These are phyloP conservation scores for Cercis canadensis DNA, from an alignment of 306 rosid genomes.

Conservation along the genomic window DNA sequence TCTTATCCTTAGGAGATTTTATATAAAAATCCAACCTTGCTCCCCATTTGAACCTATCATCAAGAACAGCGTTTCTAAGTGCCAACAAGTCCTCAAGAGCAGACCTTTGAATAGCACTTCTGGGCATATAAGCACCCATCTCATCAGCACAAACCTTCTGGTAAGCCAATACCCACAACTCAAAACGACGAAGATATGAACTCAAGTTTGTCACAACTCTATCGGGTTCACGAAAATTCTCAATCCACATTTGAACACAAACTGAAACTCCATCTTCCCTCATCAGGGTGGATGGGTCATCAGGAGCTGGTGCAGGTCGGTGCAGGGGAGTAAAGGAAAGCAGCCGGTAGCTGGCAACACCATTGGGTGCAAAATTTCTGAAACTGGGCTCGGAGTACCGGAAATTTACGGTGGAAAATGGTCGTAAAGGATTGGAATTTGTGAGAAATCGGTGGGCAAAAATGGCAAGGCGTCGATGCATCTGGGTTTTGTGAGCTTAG, in stretches of 20 bases:
- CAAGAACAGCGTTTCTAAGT: constrained; percentile 86
- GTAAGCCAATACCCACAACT: constrained; percentile 89
- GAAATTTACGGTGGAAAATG: constrained; percentile 34
- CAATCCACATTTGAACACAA: constrained; percentile 80
- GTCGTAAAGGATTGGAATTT: constrained; percentile 25
- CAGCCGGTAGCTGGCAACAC: constrained; percentile 26
- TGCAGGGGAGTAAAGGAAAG: constrained; percentile 49
- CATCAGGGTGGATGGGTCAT: constrained; percentile 67
- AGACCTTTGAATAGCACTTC: constrained; percentile 56
- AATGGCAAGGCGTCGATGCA: constrained; percentile 67
- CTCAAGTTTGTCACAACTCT: constrained; percentile 60
- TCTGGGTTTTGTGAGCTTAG: constrained; percentile 38
- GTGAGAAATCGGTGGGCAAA: constrained; percentile 49
- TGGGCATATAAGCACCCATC: constrained; percentile 80
- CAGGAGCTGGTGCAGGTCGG: constrained; percentile 59
- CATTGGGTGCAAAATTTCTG: constrained; percentile 31
- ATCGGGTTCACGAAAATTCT: constrained; percentile 77
- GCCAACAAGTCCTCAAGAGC: constrained; percentile 77
- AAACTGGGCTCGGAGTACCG: constrained; percentile 33
- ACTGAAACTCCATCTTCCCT: constrained; percentile 80
- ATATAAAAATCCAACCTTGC: constrained; percentile 70
- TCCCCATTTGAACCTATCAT: constrained; percentile 84
- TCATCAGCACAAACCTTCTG: constrained; percentile 87
- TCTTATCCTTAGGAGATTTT: constrained; percentile 74
- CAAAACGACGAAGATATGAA: constrained; percentile 74